A percentile compares a stretch with the other conserved stretches of the same genome.
Evolutionary conservation across 352 stramenopile species (phyloP).

Genomic region (Pythium brassicae): DNA sequence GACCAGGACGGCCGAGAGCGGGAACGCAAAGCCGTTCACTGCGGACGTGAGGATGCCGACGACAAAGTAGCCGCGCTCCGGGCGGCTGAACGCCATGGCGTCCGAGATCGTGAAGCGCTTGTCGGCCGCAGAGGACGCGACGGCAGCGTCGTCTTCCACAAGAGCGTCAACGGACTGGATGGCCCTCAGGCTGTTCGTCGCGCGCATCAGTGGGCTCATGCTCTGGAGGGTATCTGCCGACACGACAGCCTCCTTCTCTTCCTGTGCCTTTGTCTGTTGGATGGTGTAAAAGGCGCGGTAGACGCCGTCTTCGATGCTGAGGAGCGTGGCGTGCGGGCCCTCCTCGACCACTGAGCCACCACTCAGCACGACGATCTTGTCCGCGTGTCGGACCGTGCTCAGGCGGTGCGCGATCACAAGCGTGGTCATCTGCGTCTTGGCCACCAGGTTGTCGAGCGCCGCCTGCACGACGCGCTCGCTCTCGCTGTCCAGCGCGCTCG

Average conservation of each 20-base stretch:
- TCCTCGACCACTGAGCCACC: slow-evolving; percentile 41
- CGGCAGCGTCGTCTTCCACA: neutral
- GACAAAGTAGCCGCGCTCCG: slow-evolving; percentile 33
- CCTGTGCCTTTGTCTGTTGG: slow-evolving; percentile 16
- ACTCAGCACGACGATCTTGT: slow-evolving; percentile 58
- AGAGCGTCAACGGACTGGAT: neutral
- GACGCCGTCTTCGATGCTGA: slow-evolving; percentile 49
- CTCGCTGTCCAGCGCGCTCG: slow-evolving; percentile 1
- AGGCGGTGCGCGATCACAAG: slow-evolving; percentile 93
- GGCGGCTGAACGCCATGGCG: slow-evolving; percentile 21
- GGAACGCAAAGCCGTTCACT: slow-evolving; percentile 27
- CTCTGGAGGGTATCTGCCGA: neutral
- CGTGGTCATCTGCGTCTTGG: slow-evolving; percentile 66
- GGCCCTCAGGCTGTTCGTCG: neutral
- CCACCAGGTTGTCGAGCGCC: slow-evolving; percentile 50
- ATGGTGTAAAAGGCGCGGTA: slow-evolving; percentile 86
- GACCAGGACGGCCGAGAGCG: slow-evolving; percentile 26
- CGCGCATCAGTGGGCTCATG: neutral
- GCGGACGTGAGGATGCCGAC: slow-evolving; percentile 26
- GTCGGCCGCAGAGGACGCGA: neutral
- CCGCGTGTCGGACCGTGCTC: slow-evolving; percentile 48
- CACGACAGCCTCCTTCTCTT: slow-evolving; percentile 17
- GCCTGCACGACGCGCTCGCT: slow-evolving; percentile 71
- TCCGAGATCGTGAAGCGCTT: slow-evolving; percentile 26
- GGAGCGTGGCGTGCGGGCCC: slow-evolving; percentile 35